phyloP scores from a whole-genome alignment of 73 alveolate genomes.

The Paramecium biaurelia region DNA sequence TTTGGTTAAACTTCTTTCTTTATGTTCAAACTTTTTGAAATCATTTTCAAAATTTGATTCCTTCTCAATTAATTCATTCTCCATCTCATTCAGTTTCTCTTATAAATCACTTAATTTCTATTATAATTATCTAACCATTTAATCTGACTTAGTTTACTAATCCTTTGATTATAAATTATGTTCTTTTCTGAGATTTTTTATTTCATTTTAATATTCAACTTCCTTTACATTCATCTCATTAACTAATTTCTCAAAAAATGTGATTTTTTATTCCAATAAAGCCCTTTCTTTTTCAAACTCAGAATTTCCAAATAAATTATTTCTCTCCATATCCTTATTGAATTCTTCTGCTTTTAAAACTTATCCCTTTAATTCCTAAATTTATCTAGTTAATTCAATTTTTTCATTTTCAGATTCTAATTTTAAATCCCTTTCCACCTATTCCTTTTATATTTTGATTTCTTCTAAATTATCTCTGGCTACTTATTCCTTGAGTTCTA shows the following conservation, averaged over 20 bases:
- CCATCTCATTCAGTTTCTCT: constrained; percentile 53
- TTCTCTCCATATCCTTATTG: constrained; percentile 77
- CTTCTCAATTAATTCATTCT: constrained; percentile 49
- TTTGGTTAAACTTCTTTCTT: constrained; percentile 38
- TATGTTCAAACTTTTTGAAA: constrained; percentile 51
- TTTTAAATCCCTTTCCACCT: constrained; percentile 72
- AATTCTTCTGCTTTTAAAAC: constrained; percentile 70
- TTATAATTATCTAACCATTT: constrained; percentile 18
- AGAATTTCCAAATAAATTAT: constrained; percentile 62
- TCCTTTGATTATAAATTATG: constrained; percentile 33
- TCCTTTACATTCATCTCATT: constrained; percentile 64
- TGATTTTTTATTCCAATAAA: constrained; percentile 74
- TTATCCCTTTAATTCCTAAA: constrained; percentile 75
- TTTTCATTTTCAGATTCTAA: constrained; percentile 73
- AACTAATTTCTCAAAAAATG: constrained; percentile 69
- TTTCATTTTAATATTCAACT: constrained; percentile 55
- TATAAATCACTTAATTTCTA: constrained; percentile 44
- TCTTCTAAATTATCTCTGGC: constrained; percentile 75
- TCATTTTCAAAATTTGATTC: constrained; percentile 51
- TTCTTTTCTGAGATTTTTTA: constrained; percentile 64
- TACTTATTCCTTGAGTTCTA: constrained; percentile 77
- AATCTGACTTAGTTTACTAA: constrained; percentile 31
- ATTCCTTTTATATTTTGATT: constrained; percentile 75
- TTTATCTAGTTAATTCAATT: constrained; percentile 63
- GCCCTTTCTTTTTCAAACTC: constrained; percentile 90